Conservation (phyloP, 2,329 filamentous ascomycete genomes). For the Beauveria australis region DNA sequence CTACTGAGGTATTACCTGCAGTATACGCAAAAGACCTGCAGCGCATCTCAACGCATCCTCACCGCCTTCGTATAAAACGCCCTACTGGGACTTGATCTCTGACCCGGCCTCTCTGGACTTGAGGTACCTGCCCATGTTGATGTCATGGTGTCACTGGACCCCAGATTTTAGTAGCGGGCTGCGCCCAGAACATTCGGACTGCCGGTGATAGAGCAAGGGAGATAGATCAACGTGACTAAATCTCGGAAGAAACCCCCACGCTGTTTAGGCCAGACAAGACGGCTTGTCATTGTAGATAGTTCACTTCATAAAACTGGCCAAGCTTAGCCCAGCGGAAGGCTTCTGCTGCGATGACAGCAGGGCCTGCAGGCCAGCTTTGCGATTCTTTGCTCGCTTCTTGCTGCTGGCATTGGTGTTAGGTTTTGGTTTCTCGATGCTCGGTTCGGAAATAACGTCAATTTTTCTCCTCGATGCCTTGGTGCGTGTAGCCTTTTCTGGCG, state of each 20-base stretch:
- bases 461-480: slow-evolving; percentile 18
- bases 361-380: slow-evolving; percentile 59
- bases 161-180: slow-evolving; percentile 4
- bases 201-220: neutral
- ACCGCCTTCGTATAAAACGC: too few species aligned
- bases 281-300: neutral
- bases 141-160: slow-evolving; percentile 10
- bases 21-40: too few species aligned
- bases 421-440: slow-evolving; percentile 20
- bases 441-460: neutral
- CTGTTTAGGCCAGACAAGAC: too few species aligned
- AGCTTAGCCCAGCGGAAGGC: slow-evolving; percentile 35
- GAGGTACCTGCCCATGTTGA: neutral
- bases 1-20: too few species aligned
- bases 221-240: neutral
- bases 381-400: slow-evolving; percentile 56
- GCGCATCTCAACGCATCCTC: too few species aligned
- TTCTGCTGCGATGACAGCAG: slow-evolving; percentile 47
- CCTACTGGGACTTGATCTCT: too few species aligned
- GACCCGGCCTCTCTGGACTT: too few species aligned
- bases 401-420: slow-evolving; percentile 46
- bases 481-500: slow-evolving; percentile 26
- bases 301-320: slow-evolving; percentile 46
- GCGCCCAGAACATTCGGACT: slow-evolving; percentile 9
- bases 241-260: neutral